Evolutionary conservation across 306 rosid genomes (phyloP).

Genomic region (Acacia confusa): DNA sequence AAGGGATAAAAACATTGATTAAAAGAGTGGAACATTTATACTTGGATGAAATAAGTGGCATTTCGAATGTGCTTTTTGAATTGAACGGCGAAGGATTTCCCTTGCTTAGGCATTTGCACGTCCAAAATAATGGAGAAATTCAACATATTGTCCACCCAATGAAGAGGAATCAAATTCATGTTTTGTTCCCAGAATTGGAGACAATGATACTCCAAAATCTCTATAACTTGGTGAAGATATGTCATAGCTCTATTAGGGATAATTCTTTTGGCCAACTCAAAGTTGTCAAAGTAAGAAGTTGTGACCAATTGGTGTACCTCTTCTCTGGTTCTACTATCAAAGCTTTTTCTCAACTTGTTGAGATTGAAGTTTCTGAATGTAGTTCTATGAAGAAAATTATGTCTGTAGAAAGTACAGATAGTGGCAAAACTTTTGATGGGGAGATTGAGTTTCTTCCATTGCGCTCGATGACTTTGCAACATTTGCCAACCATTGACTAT

Average conservation of each 20-base stretch:
- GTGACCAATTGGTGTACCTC: not conserved
- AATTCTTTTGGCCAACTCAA: not conserved
- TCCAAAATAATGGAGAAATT: not conserved
- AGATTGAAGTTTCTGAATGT: not conserved
- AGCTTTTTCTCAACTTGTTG: not conserved
- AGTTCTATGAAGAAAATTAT: not conserved
- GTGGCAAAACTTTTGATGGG: not conserved
- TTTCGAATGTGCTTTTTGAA: not conserved
- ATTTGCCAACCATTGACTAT: not conserved
- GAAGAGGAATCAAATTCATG: not conserved
- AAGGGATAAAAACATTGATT: not conserved
- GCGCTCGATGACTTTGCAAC: not conserved
- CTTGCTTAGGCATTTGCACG: not conserved
- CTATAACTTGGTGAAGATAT: not conserved
- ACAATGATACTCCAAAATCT: not conserved
- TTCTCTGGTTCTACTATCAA: not conserved
- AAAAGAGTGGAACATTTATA: not conserved
- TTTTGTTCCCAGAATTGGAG: not conserved
- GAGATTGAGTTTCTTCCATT: not conserved
- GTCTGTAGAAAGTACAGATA: not conserved
- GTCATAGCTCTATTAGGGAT: not conserved
- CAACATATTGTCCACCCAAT: not conserved
- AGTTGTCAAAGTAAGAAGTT: not conserved
- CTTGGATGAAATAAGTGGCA: not conserved
- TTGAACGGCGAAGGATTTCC: not conserved